Conservation (phyloP, 305 asterid species). For the Solanum hybrid region DNA sequence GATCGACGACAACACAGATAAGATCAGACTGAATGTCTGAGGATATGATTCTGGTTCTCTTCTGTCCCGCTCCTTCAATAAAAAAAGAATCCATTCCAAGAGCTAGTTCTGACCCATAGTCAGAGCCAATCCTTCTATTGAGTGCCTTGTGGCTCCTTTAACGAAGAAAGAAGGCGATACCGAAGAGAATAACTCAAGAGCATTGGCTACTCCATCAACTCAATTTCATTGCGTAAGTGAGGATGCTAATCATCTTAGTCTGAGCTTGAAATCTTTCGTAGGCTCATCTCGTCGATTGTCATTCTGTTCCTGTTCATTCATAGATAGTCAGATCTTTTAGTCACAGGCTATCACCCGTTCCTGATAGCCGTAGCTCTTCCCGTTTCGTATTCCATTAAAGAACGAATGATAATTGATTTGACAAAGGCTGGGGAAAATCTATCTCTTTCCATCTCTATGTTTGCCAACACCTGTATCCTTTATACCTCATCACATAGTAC, state of each 20-base stretch:
- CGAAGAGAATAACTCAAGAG: not conserved
- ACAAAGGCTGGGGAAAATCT: not conserved
- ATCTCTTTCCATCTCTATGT: not conserved
- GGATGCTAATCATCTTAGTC: not conserved
- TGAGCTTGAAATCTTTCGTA: not conserved
- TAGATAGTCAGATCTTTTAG: not conserved
- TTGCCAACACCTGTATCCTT: not conserved
- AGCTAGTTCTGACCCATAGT: not conserved
- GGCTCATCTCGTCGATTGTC: not conserved
- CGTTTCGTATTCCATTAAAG: not conserved
- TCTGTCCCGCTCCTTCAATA: not conserved
- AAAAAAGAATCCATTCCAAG: not conserved
- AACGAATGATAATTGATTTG: not conserved
- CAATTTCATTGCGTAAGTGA: not conserved
- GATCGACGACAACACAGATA: not conserved
- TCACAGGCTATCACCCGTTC: not conserved
- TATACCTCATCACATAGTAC: not conserved
- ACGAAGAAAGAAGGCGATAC: not conserved
- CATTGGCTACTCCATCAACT: not conserved
- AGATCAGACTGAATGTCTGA: not conserved
- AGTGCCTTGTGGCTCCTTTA: not conserved
- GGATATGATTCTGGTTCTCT: not conserved
- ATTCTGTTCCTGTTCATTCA: not conserved
- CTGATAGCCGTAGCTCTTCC: not conserved
- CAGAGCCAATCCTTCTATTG: not conserved